These are phyloP conservation scores for Diaporthe helianthi DNA, from an alignment of 2,329 filamentous ascomycete species.

Conservation along the genomic window DNA sequence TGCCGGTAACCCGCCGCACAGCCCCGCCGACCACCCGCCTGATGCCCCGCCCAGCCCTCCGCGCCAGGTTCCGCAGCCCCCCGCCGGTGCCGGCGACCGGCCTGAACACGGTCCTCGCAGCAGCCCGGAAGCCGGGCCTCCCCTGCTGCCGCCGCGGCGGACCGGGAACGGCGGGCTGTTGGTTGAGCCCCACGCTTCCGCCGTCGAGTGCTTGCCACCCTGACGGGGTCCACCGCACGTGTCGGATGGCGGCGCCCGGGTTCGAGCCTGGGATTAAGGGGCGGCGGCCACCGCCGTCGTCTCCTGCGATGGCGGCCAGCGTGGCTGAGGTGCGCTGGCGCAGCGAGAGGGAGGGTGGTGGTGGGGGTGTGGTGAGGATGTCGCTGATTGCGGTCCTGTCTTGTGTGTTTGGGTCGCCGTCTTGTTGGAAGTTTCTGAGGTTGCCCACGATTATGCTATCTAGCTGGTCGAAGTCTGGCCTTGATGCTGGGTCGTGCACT, in stretches of 20 bases:
- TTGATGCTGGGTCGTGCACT: neutral
- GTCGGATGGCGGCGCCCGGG: too few relatives aligned
- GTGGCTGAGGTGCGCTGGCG: neutral
- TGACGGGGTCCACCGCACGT: too few relatives aligned
- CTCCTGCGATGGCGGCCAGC: neutral
- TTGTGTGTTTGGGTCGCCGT: neutral
- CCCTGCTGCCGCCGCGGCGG: too few relatives aligned
- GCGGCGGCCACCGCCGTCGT: too few relatives aligned
- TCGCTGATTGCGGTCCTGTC: neutral
- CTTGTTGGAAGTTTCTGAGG: neutral
- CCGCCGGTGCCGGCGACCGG: neutral
- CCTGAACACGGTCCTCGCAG: neutral
- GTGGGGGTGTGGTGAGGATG: neutral
- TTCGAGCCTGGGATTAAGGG: too few relatives aligned
- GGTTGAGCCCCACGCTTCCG: too few relatives aligned
- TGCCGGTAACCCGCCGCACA: neutral
- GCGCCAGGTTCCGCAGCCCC: neutral
- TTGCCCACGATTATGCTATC: neutral
- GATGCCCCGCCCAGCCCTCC: neutral
- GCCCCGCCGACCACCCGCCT: neutral
- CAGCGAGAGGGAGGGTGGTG: neutral
- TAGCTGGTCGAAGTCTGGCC: neutral
- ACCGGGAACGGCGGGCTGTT: too few relatives aligned
- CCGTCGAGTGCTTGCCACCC: too few relatives aligned
- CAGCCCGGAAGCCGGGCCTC: too few relatives aligned